These are phyloP conservation scores for Malus orientalis DNA, from an alignment of 306 rosid species.

Conservation along the genomic window DNA sequence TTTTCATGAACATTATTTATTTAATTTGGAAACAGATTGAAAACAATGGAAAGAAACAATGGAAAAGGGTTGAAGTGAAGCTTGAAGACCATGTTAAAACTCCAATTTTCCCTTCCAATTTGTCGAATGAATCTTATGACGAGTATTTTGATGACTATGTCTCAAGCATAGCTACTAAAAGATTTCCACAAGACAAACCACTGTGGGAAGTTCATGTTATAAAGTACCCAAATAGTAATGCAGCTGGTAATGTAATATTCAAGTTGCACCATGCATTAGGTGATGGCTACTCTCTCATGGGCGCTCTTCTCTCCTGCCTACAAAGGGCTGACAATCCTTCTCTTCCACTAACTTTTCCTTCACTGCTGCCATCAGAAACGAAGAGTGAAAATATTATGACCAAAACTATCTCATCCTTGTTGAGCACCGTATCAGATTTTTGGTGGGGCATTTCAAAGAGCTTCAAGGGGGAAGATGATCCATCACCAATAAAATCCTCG, in stretches of 20 bases:
- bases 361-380: conserved; percentile 14
- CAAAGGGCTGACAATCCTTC: conserved; percentile 24
- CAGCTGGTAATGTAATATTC: too few species aligned
- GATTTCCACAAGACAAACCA: neutral
- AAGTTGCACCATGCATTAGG: too few species aligned
- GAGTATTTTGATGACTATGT: neutral
- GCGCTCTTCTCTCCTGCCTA: conserved; percentile 50
- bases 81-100: too few species aligned
- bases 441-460: conserved; percentile 37
- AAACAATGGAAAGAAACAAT: too few species aligned
- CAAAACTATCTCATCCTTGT: conserved; percentile 13
- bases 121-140: neutral
- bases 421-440: conserved; percentile 30
- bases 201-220: neutral
- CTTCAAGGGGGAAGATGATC: conserved; percentile 35
- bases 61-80: too few species aligned
- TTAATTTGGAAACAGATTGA: too few species aligned
- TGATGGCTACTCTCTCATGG: conserved; percentile 6
- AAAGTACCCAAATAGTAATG: too few species aligned
- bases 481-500: conserved; percentile 38
- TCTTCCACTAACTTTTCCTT: too few species aligned
- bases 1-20: too few species aligned
- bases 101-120: neutral
- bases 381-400: neutral
- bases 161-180: neutral